Evolutionary conservation across 139 green algal species (phyloP), one percentile per base, ranked within the genome.

Genomic region (Chlorella ohadii): DNA sequence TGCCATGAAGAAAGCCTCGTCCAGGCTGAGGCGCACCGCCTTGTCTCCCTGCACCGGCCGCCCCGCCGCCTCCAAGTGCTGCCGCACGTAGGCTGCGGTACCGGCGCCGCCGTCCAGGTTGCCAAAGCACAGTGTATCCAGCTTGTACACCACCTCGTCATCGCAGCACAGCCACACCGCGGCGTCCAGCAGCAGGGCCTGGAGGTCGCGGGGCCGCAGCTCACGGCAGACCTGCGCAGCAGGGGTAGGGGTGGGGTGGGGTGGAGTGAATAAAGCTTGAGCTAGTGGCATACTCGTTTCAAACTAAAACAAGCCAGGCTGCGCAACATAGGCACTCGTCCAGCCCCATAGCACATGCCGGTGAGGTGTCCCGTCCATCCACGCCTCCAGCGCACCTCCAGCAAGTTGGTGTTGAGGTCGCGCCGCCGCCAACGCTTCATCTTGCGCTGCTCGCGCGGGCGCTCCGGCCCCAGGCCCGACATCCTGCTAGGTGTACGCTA

Each of bases 1-100:
- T 15, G 71, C 66, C 77, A 90, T 83, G 82, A 88, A 90, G 67
- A 88, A 90, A 28, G 86, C 86, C 70, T 90, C 86, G 13, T 90
- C 86, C 33, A 88, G 33, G 77, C 82, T 83, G 33, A 90, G 78
- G 36, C 86, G 77, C 65, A 90, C 86, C 34, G 82, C 77, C 20
- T 38, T 47, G 51, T 73, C 38, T 1, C 80, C 68, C 12, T 41
- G 4, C 2, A 67, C 80, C 9, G 44, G 22, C 66, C 25, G 65
- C 6, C 79, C 79, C 12, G 44, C 79, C 23, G 31, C 65, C 34
- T 75, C 44, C 25, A 88, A 27, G 16, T 70, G 59, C 27, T 28
- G 28, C 34, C 61, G 82, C 51, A 89, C 72, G 28, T 85, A 34
- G 17, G 41, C 47, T 27, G 81, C 82, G 2, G 75, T 89, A 47